Conservation (phyloP, 1,284 basidiomycete species). For the Cerrena zonata region DNA sequence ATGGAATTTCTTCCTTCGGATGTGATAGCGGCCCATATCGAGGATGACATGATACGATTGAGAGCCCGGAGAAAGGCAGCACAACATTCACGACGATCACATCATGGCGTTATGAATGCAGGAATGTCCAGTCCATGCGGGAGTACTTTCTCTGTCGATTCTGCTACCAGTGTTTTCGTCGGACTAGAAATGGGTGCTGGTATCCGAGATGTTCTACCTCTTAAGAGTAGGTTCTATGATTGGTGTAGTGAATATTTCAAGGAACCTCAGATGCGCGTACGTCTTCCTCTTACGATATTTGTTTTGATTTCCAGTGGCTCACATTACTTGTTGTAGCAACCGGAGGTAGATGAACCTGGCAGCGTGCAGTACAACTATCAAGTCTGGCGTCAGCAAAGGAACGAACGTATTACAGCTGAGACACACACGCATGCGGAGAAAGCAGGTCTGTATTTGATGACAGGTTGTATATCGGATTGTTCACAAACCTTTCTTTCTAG, state of each 20-base stretch:
- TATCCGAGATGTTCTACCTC: slow-evolving; percentile 71
- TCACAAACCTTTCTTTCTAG: background rate
- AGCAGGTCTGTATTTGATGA: slow-evolving; percentile 54
- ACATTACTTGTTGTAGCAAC: slow-evolving; percentile 52
- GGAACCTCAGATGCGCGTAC: slow-evolving; percentile 94
- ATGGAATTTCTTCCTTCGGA: slow-evolving; percentile 61
- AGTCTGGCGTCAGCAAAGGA: slow-evolving; percentile 89
- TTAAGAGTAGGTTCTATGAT: slow-evolving; percentile 90
- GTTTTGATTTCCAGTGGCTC: slow-evolving; percentile 6
- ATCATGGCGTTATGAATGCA: slow-evolving; percentile 18
- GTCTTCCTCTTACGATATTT: slow-evolving; percentile 22
- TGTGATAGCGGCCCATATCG: slow-evolving; percentile 81
- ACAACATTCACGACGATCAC: slow-evolving; percentile 29
- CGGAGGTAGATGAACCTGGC: slow-evolving; percentile 92
- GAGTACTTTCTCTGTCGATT: slow-evolving; percentile 71
- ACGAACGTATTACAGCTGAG: slow-evolving; percentile 76
- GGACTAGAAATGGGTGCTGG: slow-evolving; percentile 70
- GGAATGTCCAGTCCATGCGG: slow-evolving; percentile 60
- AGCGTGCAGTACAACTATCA: slow-evolving; percentile 92
- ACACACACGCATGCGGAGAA: slow-evolving; percentile 63
- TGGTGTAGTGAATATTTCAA: slow-evolving; percentile 98
- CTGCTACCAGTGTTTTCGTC: slow-evolving; percentile 59
- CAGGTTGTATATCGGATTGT: background rate
- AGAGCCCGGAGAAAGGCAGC: slow-evolving; percentile 57
- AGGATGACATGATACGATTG: slow-evolving; percentile 85